Evolutionary conservation across 2,329 filamentous ascomycete species (phyloP), one percentile per base, ranked within the genome.

Genomic region (Orbilia blumenaviensis): DNA sequence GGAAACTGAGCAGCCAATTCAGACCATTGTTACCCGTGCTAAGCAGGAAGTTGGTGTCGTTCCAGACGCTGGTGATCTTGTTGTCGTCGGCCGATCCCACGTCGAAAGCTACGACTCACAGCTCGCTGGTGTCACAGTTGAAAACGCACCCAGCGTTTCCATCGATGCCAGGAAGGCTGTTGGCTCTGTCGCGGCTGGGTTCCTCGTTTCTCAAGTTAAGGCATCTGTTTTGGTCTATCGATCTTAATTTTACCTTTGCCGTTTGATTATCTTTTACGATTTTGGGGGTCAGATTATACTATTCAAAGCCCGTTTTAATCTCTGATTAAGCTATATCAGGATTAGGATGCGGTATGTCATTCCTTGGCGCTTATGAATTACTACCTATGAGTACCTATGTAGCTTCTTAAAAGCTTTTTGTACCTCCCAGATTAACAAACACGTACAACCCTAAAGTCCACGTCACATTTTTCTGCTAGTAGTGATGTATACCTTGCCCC

Each of bases 41-140:
- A 85, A 85, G 62, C 82, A 85, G 23, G 88, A 89, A 58, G 85
- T 92, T 1, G 88, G 87, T 0, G 86, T 87, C 73, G 84, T 86
- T 0, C 86, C 85, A 80, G 92, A 92, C 78, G 89, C 89, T 0
- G 91, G 91, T 1, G 91, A 92, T 80, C 84, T 94, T 16, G 84
- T 94, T 14, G 85, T 94, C 0, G 83, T 92, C 8, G 91, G 91
- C 0, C 85, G 89, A 42, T 82, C 84, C 44, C 84, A 86, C 76
- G 18, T 67, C 32, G 69, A 63, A 25, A 66, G 72, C 44, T 46
- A 66, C 41, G 56, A 68, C 9, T 66, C 75, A 18, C 67, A 79
- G 23, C 52, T 71, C 21, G 32, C 76, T 14, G 78, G 73, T 79
- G 78, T 66, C 68, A 77, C 38, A 61, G 60, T 77, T 42, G 63